phyloP scores from a whole-genome alignment of 306 rosid species.

The Luffa aegyptiaca region DNA sequence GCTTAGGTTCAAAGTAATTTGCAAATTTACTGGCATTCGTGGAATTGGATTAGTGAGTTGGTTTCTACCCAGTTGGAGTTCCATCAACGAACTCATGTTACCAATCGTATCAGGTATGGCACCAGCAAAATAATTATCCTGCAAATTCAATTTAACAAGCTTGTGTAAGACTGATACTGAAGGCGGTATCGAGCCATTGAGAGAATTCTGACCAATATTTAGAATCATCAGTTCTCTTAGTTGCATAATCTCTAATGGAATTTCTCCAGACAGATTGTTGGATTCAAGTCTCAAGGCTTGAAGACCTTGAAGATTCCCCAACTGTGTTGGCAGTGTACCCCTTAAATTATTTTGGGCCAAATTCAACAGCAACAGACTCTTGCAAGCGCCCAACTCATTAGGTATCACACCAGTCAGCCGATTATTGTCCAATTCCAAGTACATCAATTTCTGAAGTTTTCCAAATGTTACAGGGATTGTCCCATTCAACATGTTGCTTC shows the following conservation, averaged over 20 bases:
- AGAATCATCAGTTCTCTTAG: constrained; percentile 21
- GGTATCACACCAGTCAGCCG: constrained; percentile 37
- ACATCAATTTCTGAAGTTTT: constrained; percentile 14
- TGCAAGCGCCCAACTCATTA: constrained; percentile 30
- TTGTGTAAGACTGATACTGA: constrained; percentile 19
- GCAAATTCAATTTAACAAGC: constrained; percentile 38
- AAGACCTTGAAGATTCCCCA: constrained; percentile 43
- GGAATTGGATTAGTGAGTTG: constrained; percentile 47
- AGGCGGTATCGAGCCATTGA: constrained; percentile 49
- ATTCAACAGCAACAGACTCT: constrained; percentile 44
- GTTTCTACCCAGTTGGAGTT: constrained; percentile 67
- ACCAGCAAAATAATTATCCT: constrained; percentile 45
- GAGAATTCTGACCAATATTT: constrained; percentile 61
- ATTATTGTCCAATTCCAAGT: constrained; percentile 64
- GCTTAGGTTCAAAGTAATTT: constrained; percentile 69
- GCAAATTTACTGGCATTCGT: constrained; percentile 38
- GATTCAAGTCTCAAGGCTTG: constrained; percentile 51
- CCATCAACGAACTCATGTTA: constrained; percentile 22
- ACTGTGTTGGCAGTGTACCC: constrained; percentile 38
- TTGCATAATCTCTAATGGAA: constrained; percentile 34
- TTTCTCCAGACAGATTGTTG: constrained; percentile 41
- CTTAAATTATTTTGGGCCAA: constrained; percentile 42
- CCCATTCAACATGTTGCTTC: constrained; percentile 39
- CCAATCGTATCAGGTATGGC: constrained; percentile 31
- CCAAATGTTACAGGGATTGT: constrained; percentile 21